phyloP scores from a whole-genome alignment of 345 rosid genomes.

The Populus nigra region DNA sequence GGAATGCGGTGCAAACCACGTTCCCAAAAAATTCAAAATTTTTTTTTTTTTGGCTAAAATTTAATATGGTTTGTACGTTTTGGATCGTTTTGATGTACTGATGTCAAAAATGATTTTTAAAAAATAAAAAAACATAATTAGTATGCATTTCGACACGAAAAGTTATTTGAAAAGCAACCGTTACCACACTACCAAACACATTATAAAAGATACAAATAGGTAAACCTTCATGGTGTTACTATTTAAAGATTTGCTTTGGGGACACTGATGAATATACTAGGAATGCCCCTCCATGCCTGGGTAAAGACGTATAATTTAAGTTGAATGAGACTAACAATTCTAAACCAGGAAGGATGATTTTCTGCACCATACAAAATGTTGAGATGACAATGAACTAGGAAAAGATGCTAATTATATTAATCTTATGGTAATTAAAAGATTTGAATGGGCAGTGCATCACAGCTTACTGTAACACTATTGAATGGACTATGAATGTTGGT shows the following conservation, averaged over 20 bases:
- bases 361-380: background rate
- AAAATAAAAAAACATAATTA: too few species aligned
- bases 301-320: background rate
- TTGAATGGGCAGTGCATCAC: background rate
- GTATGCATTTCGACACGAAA: too few species aligned
- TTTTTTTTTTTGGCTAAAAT: too few species aligned
- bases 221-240: background rate
- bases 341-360: background rate
- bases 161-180: too few species aligned
- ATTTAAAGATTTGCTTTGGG: background rate
- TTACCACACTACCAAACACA: too few species aligned
- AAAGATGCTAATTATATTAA: background rate
- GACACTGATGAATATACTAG: background rate
- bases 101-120: too few species aligned
- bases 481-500: background rate
- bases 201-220: too few species aligned
- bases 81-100: too few species aligned
- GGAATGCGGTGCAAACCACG: too few species aligned
- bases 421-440: background rate
- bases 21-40: too few species aligned
- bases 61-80: too few species aligned
- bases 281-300: background rate
- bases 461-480: background rate
- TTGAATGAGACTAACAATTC: background rate
- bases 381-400: background rate